A percentile compares a stretch with the other conserved stretches of the same genome.
Conservation (phyloP, 805 yeast genomes). For the Cyberlindnera bimundalis region DNA sequence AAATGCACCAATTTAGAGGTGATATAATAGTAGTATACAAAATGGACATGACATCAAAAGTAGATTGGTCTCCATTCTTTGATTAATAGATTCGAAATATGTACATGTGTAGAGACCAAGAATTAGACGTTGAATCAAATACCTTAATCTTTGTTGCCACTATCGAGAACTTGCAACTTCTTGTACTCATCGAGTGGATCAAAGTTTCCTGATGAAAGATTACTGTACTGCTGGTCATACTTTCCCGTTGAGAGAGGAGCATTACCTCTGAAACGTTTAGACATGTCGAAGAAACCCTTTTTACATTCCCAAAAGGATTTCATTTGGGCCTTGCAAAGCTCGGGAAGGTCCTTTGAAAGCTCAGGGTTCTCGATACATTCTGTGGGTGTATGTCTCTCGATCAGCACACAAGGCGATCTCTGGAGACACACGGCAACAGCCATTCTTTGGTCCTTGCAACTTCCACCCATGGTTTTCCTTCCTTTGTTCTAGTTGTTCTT, state of each 20-base stretch:
- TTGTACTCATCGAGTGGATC: conserved; percentile 77
- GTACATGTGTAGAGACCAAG: not conserved
- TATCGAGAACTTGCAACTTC: conserved; percentile 62
- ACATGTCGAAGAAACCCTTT: conserved; percentile 86
- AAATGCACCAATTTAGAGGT: not conserved
- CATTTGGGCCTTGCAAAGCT: conserved; percentile 80
- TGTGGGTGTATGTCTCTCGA: conserved; percentile 85
- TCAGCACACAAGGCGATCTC: conserved; percentile 92
- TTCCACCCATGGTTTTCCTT: conserved; percentile 14
- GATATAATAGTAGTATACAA: too few relatives aligned
- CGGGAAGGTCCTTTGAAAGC: conserved; percentile 74
- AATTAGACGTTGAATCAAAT: not conserved
- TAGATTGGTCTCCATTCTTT: too few relatives aligned
- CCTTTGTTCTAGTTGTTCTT: not conserved
- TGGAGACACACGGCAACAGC: conserved; percentile 96
- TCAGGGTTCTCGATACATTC: conserved; percentile 83
- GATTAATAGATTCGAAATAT: not conserved
- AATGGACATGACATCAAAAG: too few relatives aligned
- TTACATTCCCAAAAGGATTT: conserved; percentile 87
- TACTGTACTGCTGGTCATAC: conserved; percentile 82
- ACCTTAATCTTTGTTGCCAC: conserved; percentile 40
- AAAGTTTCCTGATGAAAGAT: conserved; percentile 75
- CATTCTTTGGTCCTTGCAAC: conserved; percentile 90
- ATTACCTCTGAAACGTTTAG: conserved; percentile 88
- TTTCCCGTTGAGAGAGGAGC: conserved; percentile 92